A percentile compares a stretch with the other conserved stretches of the same genome.
Conservation (phyloP, 306 rosid species). For the Pyrus bretschneideri region DNA sequence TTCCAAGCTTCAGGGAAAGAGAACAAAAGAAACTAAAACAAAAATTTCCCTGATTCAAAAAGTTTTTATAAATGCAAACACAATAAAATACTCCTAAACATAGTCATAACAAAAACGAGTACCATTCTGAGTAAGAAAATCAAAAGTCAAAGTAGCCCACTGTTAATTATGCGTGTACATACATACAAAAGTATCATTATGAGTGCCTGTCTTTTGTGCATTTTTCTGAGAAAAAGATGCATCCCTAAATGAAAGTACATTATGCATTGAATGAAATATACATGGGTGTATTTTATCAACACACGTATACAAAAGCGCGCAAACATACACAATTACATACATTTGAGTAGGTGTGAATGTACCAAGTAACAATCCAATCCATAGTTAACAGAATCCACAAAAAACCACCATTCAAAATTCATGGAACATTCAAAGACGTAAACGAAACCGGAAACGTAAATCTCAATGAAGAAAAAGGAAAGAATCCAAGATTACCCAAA, state of each 20-base stretch:
- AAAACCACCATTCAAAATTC: not conserved
- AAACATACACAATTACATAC: not conserved
- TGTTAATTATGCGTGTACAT: not conserved
- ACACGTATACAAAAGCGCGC: not conserved
- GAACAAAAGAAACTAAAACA: not conserved
- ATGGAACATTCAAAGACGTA: not conserved
- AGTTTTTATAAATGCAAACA: not conserved
- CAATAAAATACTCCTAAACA: not conserved
- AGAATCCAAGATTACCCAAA: not conserved
- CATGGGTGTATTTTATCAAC: not conserved
- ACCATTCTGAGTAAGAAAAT: not conserved
- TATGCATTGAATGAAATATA: not conserved
- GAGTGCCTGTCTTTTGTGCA: not conserved
- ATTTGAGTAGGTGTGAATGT: not conserved
- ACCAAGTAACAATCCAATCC: not conserved
- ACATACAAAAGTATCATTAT: not conserved
- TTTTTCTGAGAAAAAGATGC: not conserved
- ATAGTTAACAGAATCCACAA: not conserved
- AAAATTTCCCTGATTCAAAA: not conserved
- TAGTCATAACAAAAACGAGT: not conserved
- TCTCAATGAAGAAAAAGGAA: not conserved
- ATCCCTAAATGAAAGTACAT: not conserved
- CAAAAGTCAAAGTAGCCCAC: not conserved
- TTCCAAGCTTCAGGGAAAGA: not conserved
- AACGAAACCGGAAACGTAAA: not conserved